Conservation (phyloP, 2,329 filamentous ascomycete genomes). For the Trichoderma hamatum region DNA sequence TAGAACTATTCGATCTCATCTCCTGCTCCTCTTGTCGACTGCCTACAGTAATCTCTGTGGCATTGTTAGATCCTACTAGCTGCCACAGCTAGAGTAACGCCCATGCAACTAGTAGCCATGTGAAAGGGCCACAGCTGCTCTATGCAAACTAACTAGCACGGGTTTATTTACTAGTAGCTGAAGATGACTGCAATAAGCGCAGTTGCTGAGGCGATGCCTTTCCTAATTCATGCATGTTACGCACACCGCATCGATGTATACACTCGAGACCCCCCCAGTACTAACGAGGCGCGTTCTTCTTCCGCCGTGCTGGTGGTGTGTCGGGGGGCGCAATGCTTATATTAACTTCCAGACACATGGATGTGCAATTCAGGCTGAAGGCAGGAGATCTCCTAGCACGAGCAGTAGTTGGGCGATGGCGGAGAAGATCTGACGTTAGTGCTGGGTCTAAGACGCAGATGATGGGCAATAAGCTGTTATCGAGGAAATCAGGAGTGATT, state of each 20-base stretch:
- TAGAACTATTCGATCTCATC: background rate
- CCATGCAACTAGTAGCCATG: background rate
- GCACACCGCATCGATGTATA: background rate
- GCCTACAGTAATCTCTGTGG: background rate
- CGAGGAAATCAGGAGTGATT: background rate
- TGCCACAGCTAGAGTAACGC: background rate
- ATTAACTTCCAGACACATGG: slow-evolving; percentile 10
- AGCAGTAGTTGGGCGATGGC: background rate
- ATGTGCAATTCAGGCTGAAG: background rate
- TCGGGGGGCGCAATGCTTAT: slow-evolving; percentile 2
- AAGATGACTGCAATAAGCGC: background rate
- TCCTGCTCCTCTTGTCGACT: background rate
- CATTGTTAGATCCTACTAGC: background rate
- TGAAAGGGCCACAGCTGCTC: background rate
- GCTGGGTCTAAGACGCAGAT: background rate
- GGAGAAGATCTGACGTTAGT: background rate
- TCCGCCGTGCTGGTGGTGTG: too few relatives aligned
- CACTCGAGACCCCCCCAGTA: background rate
- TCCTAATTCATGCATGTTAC: background rate
- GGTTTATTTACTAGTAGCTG: background rate
- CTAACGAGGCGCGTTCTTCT: too few relatives aligned
- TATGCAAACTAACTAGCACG: background rate
- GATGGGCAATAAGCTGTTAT: slow-evolving; percentile 30
- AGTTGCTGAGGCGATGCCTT: background rate
- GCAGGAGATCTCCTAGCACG: background rate